Conservation (phyloP, 345 rosid genomes). For the Euphorbia lathyris region DNA sequence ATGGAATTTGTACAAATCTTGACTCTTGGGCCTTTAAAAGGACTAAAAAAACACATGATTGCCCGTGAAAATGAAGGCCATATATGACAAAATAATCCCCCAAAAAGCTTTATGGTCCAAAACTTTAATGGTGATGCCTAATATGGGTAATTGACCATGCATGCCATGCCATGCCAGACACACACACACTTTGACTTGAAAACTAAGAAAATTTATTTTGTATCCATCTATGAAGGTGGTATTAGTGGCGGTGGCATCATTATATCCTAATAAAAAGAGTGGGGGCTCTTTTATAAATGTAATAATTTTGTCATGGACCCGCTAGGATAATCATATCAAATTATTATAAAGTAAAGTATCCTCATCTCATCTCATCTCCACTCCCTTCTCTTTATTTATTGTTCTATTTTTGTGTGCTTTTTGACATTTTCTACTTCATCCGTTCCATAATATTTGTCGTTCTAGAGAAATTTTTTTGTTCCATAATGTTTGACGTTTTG, state of each 20-base stretch:
- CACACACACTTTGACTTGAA: conserved; percentile 23
- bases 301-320: not conserved
- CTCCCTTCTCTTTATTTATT: not conserved
- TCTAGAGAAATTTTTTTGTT: too few species aligned
- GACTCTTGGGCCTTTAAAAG: not conserved
- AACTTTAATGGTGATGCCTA: not conserved
- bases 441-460: too few species aligned
- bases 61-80: not conserved
- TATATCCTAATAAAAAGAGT: conserved; percentile 20
- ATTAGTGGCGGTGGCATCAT: conserved; percentile 27
- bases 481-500: too few species aligned
- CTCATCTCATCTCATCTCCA: not conserved
- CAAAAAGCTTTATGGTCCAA: not conserved
- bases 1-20: not conserved
- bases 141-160: conserved; percentile 13
- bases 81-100: not conserved
- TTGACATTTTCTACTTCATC: not conserved
- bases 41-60: not conserved
- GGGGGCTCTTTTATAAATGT: conserved; percentile 19
- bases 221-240: not conserved
- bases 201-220: conserved; percentile 11
- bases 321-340: conserved; percentile 23
- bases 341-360: conserved; percentile 20
- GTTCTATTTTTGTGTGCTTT: not conserved
- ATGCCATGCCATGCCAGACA: conserved; percentile 4